Conservation (phyloP, 2,329 filamentous ascomycete species). For the Onygenales sp. region DNA sequence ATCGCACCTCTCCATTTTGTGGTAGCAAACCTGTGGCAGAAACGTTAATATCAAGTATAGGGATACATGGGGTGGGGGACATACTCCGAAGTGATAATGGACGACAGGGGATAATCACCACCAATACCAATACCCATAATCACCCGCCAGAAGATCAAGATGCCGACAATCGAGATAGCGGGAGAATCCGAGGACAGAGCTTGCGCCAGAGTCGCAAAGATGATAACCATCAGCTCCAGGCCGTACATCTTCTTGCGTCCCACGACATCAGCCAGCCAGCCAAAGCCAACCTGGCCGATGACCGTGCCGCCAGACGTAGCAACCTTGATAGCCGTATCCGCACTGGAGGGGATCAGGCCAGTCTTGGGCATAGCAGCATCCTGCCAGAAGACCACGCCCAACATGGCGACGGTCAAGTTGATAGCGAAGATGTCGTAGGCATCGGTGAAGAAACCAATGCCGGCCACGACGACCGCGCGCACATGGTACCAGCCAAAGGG, state of each 20-base stretch:
- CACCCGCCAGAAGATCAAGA: slow-evolving; percentile 70
- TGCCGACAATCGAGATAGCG: slow-evolving; percentile 45
- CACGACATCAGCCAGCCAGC: slow-evolving; percentile 65
- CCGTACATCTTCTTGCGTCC: slow-evolving; percentile 81
- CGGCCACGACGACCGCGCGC: slow-evolving; percentile 7
- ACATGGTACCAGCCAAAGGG: slow-evolving; percentile 16
- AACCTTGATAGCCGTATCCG: slow-evolving; percentile 78
- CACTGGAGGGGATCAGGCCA: slow-evolving; percentile 51
- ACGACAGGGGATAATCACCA: slow-evolving; percentile 73
- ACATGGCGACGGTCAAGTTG: slow-evolving; percentile 62
- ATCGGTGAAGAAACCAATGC: slow-evolving; percentile 8
- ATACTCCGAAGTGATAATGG: slow-evolving; percentile 71
- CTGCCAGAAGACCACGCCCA: slow-evolving; percentile 69
- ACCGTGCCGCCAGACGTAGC: slow-evolving; percentile 77
- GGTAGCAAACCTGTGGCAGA: slow-evolving; percentile 55
- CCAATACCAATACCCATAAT: slow-evolving; percentile 72
- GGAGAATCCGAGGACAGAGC: slow-evolving; percentile 55
- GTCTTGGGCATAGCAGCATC: slow-evolving; percentile 33
- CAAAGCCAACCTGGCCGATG: slow-evolving; percentile 71
- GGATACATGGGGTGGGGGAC: slow-evolving; percentile 11
- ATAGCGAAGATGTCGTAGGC: slow-evolving; percentile 70
- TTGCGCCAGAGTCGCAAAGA: slow-evolving; percentile 66
- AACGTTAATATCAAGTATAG: neutral
- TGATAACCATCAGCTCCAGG: slow-evolving; percentile 69
- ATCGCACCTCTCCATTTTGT: slow-evolving; percentile 80